Conservation (phyloP, 352 stramenopile species). For the Blastocystis sp. region DNA sequence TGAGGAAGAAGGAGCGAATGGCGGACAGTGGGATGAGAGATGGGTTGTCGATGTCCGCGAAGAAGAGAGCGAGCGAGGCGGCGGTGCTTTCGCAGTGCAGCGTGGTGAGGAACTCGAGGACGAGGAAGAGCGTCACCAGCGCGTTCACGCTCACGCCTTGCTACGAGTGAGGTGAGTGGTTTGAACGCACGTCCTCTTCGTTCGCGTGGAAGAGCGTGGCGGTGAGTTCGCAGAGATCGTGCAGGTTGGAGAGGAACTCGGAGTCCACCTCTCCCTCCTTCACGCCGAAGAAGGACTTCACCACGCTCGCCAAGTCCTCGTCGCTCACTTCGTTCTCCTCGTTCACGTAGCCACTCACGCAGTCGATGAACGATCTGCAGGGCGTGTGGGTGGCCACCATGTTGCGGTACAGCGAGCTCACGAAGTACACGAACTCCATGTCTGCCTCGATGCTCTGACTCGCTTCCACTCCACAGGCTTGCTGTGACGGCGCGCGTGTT, state of each 20-base stretch:
- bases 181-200: not conserved
- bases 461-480: not conserved
- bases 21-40: not conserved
- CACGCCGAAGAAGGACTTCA: not conserved
- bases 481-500: not conserved
- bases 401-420: not conserved
- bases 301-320: not conserved
- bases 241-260: slow-evolving; percentile 8
- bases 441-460: not conserved
- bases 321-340: slow-evolving; percentile 24
- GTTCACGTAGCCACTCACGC: slow-evolving; percentile 1
- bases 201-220: slow-evolving; percentile 6
- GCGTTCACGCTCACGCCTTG: not conserved
- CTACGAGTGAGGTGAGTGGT: not conserved
- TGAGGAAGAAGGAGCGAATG: not conserved
- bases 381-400: not conserved
- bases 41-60: not conserved
- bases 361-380: not conserved
- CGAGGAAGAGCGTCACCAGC: not conserved
- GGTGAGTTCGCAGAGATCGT: slow-evolving; percentile 10
- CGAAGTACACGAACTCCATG: slow-evolving; percentile 13
- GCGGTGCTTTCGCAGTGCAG: not conserved
- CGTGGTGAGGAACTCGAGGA: not conserved
- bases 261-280: not conserved
- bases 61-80: not conserved